phyloP scores from a whole-genome alignment of 768 basidiomycete genomes.

The Psilocybe subaeruginosa region DNA sequence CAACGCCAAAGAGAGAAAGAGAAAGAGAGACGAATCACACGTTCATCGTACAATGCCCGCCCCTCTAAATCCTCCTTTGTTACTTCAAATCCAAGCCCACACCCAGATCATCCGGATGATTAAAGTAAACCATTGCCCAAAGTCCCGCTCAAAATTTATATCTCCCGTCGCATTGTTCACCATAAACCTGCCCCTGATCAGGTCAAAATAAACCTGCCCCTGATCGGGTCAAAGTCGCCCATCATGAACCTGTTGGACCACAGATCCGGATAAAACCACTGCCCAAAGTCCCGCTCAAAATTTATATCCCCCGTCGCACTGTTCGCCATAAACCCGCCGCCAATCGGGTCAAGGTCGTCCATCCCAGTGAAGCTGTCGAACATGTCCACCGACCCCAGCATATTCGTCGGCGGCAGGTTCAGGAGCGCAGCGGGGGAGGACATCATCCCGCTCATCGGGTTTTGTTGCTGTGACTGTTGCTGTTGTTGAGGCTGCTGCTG shows the following conservation, averaged over 20 bases:
- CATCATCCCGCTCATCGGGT: constrained; percentile 16
- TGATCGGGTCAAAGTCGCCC: too few relatives aligned
- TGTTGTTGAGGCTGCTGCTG: not conserved
- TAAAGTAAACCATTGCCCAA: constrained; percentile 70
- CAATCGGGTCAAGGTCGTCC: too few relatives aligned
- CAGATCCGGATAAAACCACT: constrained; percentile 64
- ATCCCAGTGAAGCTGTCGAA: too few relatives aligned
- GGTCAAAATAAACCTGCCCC: constrained; percentile 30
- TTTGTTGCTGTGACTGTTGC: constrained; percentile 4
- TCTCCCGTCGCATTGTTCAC: constrained; percentile 39
- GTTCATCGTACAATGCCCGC: not conserved
- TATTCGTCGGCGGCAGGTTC: constrained; percentile 9
- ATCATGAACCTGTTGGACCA: not conserved
- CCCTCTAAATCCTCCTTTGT: constrained; percentile 7
- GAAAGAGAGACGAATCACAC: not conserved
- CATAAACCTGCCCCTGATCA: constrained; percentile 36
- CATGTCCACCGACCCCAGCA: not conserved
- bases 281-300: constrained; percentile 76
- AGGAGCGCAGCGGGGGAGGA: constrained; percentile 7
- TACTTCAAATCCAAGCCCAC: constrained; percentile 36
- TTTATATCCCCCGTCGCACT: constrained; percentile 48
- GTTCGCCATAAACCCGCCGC: constrained; percentile 27
- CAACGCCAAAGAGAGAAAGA: not conserved
- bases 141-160: constrained; percentile 73
- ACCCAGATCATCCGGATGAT: constrained; percentile 45